Base-by-base conservation (phyloP, 106 monocot species). In the Chionographis japonica region DNA sequence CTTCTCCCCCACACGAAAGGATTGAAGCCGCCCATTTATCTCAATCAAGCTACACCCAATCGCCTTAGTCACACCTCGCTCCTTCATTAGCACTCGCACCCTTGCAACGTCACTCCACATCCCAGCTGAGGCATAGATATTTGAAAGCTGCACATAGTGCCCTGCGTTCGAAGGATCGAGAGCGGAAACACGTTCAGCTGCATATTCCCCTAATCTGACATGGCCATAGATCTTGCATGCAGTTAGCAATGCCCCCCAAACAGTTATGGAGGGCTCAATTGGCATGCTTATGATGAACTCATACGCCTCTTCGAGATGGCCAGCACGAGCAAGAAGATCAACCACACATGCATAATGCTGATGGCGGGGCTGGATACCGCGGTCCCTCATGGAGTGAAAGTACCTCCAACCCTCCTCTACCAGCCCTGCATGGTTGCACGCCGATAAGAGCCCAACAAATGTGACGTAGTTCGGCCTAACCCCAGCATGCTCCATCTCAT, bases 101-200 rank as follows among this genome's bases (percentile, higher is more conserved):
- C 64, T 78, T 15, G 79, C 80, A 15, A 78, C 88, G 51, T 82
- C 83, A 46, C 43, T 58, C 92, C 92, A 92, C 83, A 85, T 78
- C 56, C 75, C 80, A 57, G 72, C 77, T 0, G 79, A 78, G 40
- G 92, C 92, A 75, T 85, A 88, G 4, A 92, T 79, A 56, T 92
- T 92, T 12, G 88, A 92, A 16, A 92, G 88, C 54, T 92, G 88
- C 37, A 92, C 88, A 58, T 88, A 85, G 27, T 92, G 88, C n/a
- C 92, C 92, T 11, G 82, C 92, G 73, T 88, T 92, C n/a, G 35
- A 51, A 37, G 92, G 75, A 40, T 92, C 92, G 58, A 88, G 9
- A 2, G 75, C 54, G 68, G 85, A 83, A 64, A 92, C 52, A 36
- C 19, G 65, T 14, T 73, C 58, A 20, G 92, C 88, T 19, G 81